Conservation (phyloP, 1,284 basidiomycete genomes). For the Agaricales sp. region DNA sequence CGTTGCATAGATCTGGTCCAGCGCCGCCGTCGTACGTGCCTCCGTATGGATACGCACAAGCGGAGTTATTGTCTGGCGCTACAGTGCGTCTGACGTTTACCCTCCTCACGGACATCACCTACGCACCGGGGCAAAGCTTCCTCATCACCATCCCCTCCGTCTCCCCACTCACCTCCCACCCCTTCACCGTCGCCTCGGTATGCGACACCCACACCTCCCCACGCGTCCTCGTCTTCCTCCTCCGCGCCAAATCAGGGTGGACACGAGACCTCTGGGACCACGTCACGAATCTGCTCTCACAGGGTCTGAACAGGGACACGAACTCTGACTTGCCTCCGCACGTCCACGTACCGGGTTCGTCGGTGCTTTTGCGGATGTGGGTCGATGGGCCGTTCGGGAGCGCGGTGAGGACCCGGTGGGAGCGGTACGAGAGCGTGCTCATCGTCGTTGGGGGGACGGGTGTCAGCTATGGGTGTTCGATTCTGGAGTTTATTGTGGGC, state of each 20-base stretch:
- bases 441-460: conserved; percentile 78
- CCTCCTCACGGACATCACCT: conserved; percentile 48
- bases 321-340: conserved; percentile 24
- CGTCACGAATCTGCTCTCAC: conserved; percentile 24
- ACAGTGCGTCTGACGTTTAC: conserved; percentile 68
- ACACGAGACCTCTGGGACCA: conserved; percentile 67
- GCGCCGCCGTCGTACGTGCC: conserved; percentile 28
- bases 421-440: conserved; percentile 50
- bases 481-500: conserved; percentile 64
- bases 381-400: conserved; percentile 81
- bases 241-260: conserved; percentile 72
- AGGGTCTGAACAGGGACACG: conserved; percentile 18
- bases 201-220: conserved; percentile 41
- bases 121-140: conserved; percentile 78
- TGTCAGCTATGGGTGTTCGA: conserved; percentile 64
- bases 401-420: conserved; percentile 57
- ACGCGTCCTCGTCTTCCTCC: conserved; percentile 59
- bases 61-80: conserved; percentile 69
- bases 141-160: conserved; percentile 66
- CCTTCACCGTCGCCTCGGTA: conserved; percentile 71
- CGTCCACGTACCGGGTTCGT: conserved; percentile 26
- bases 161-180: conserved; percentile 63
- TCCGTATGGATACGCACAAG: conserved; percentile 64
- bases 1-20: neutral
- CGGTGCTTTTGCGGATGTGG: conserved; percentile 53